A percentile compares a stretch with the other conserved stretches of the same genome.
Evolutionary conservation across 2,329 filamentous ascomycete genomes (phyloP).

Genomic region (Colletotrichum sp.): DNA sequence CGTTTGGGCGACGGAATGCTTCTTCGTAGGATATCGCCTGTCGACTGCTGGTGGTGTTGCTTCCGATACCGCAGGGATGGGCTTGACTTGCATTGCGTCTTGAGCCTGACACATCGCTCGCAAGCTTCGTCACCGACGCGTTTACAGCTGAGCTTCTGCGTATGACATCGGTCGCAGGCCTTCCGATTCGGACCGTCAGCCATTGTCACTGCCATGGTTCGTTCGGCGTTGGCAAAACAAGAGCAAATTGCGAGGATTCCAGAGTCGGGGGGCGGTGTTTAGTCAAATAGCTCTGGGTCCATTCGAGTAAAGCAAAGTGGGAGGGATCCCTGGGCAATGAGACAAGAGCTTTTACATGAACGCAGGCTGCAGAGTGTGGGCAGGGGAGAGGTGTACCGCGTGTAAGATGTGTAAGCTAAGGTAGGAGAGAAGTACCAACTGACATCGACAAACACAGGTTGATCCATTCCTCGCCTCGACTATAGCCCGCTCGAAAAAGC

Average conservation of each 20-base stretch:
- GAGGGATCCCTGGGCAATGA: conserved; percentile 6
- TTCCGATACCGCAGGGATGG: conserved; percentile 44
- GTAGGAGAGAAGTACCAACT: neutral
- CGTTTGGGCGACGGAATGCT: conserved; percentile 39
- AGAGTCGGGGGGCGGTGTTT: conserved; percentile 19
- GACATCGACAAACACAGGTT: neutral
- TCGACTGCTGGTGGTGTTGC: conserved; percentile 21
- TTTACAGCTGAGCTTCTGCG: conserved; percentile 52
- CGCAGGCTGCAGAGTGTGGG: neutral
- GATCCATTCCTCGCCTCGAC: conserved; percentile 20
- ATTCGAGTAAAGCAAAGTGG: neutral
- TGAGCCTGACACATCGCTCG: conserved; percentile 46
- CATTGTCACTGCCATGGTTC: conserved; percentile 35
- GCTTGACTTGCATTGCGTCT: conserved; percentile 48
- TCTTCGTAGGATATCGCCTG: neutral
- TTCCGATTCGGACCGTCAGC: conserved; percentile 43
- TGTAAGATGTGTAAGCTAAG: neutral
- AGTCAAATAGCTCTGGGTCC: conserved; percentile 16
- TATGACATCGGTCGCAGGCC: conserved; percentile 52
- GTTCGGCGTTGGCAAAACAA: conserved; percentile 20
- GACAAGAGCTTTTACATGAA: conserved; percentile 6
- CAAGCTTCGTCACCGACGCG: conserved; percentile 43
- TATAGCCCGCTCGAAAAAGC: conserved; percentile 7
- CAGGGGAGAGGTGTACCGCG: conserved; percentile 4
- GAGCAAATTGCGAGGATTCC: conserved; percentile 20